Conservation (phyloP, 192 early-diverging fungal genomes). For the Backusella westeae region DNA sequence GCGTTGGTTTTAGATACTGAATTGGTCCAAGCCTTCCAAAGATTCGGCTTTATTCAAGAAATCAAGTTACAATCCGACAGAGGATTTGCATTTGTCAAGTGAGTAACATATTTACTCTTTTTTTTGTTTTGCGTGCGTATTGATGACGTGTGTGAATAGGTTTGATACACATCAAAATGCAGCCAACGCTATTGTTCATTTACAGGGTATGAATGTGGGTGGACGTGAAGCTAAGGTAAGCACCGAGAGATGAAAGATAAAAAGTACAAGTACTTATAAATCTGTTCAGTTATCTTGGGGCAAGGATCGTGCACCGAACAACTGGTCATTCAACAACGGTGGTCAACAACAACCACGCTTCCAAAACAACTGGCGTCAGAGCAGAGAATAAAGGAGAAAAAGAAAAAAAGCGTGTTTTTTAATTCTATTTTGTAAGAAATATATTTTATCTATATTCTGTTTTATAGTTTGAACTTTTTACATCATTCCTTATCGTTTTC, state of each 20-base stretch:
- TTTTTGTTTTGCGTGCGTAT: neutral
- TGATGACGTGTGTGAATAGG: constrained; percentile 24
- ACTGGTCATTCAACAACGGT: neutral
- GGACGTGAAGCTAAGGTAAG: constrained; percentile 61
- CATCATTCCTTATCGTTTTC: constrained; percentile 3
- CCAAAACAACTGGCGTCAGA: constrained; percentile 13
- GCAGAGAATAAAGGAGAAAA: constrained; percentile 7
- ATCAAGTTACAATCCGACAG: constrained; percentile 82
- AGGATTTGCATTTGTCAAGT: constrained; percentile 89
- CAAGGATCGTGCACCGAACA: constrained; percentile 59
- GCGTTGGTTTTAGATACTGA: neutral
- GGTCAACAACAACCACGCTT: neutral
- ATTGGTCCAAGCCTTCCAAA: constrained; percentile 53
- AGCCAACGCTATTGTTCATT: constrained; percentile 77
- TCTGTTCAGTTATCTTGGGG: constrained; percentile 75
- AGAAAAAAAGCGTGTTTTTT: constrained; percentile 8
- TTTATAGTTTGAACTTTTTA: constrained; percentile 6
- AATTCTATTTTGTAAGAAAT: constrained; percentile 10
- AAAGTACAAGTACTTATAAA: neutral
- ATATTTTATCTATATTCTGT: constrained; percentile 8
- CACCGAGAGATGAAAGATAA: neutral
- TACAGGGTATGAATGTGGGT: constrained; percentile 69
- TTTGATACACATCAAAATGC: constrained; percentile 87
- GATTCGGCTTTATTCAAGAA: constrained; percentile 73
- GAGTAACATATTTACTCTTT: neutral